Evolutionary conservation across 2,329 filamentous ascomycete species (phyloP).

Genomic region (Cladophialophora exuberans): DNA sequence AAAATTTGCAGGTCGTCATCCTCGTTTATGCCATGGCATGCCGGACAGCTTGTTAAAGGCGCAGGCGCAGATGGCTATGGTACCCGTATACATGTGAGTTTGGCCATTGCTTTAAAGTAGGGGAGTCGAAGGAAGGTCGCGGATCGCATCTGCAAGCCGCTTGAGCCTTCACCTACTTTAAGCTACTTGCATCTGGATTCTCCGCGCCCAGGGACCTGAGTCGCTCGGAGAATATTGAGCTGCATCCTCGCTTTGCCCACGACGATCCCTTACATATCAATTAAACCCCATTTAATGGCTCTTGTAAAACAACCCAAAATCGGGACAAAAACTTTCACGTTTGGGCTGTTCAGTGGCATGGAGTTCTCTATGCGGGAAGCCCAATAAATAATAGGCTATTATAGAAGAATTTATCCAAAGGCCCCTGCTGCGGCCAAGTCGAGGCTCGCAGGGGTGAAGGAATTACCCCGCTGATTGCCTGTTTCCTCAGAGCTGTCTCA

Average conservation of each 20-base stretch:
- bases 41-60: neutral
- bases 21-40: constrained; percentile 6
- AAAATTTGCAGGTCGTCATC: constrained; percentile 2
- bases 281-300: neutral
- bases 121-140: constrained; percentile 9
- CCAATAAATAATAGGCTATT: constrained; percentile 16
- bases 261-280: constrained; percentile 1
- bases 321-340: neutral
- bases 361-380: constrained; percentile 4
- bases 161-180: too few relatives aligned
- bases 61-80: too few relatives aligned
- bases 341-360: neutral
- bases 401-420: constrained; percentile 1
- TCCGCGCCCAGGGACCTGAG: constrained; percentile 12
- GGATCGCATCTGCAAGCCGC: constrained; percentile 20
- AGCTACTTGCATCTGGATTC: constrained; percentile 1
- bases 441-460: constrained; percentile 13
- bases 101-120: too few relatives aligned
- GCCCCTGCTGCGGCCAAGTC: constrained; percentile 2
- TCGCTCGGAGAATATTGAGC: constrained; percentile 29
- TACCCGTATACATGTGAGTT: too few relatives aligned
- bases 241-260: constrained; percentile 10
- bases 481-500: constrained; percentile 19
- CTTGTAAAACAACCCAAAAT: neutral
- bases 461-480: constrained; percentile 11